Evolutionary conservation across 176 grass and related monocot species (phyloP).

Genomic region (Raddia guianensis): DNA sequence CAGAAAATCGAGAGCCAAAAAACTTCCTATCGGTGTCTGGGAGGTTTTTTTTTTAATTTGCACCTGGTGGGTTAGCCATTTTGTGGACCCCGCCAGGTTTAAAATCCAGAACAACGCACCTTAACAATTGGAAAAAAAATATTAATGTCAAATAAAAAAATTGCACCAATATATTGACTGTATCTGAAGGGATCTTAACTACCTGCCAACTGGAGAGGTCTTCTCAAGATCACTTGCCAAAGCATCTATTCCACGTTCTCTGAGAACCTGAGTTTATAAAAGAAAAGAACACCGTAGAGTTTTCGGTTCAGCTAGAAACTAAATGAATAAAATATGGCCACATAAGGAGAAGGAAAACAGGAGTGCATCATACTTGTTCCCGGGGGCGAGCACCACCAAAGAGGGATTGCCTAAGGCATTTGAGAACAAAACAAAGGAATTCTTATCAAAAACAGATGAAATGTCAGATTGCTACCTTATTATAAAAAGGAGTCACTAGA

Average conservation of each 20-base stretch:
- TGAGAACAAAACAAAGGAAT: slow-evolving; percentile 7
- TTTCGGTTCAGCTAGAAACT: slow-evolving; percentile 25
- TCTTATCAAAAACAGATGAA: too few species aligned
- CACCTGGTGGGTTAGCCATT: too few species aligned
- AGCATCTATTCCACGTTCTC: slow-evolving; percentile 85
- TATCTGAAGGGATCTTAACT: slow-evolving; percentile 12
- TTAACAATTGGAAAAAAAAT: slow-evolving; percentile 9
- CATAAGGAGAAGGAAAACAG: background rate
- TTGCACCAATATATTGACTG: slow-evolving; percentile 10
- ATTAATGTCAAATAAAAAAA: background rate
- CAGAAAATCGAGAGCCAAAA: too few species aligned
- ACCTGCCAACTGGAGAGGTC: slow-evolving; percentile 67
- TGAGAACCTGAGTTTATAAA: slow-evolving; percentile 70
- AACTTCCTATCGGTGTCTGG: too few species aligned
- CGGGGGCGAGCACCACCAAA: slow-evolving; percentile 93
- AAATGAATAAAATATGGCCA: background rate
- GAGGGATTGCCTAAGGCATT: slow-evolving; percentile 63
- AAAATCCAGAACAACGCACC: background rate
- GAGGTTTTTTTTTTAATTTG: too few species aligned
- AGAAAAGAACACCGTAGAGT: background rate
- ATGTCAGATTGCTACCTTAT: too few species aligned
- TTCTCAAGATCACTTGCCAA: slow-evolving; percentile 68
- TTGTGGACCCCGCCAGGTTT: too few species aligned
- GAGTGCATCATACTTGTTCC: slow-evolving; percentile 63
- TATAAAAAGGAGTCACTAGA: background rate